Evolutionary conservation across 345 rosid genomes (phyloP).

Genomic region (Excoecaria agallocha): DNA sequence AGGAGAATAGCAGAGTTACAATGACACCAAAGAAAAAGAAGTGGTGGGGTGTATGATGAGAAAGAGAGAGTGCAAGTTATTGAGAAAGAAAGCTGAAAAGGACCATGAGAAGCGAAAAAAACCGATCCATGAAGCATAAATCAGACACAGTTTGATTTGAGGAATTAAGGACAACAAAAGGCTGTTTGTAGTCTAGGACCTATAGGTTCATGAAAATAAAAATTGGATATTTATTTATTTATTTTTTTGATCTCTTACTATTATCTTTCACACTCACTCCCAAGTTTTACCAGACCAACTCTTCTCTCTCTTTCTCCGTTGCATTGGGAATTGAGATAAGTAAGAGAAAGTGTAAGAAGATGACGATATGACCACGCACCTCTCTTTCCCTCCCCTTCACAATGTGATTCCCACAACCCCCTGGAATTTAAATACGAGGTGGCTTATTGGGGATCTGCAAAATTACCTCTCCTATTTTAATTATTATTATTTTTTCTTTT

Average conservation of each 20-base stretch:
- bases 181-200: neutral
- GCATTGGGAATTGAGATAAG: conserved; percentile 37
- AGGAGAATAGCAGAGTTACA: conserved; percentile 12
- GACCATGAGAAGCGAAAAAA: conserved; percentile 26
- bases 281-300: conserved; percentile 32
- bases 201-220: too few species aligned
- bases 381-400: neutral
- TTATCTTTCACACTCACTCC: conserved; percentile 34
- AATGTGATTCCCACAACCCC: conserved; percentile 24
- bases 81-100: conserved; percentile 11
- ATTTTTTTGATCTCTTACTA: neutral
- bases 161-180: conserved; percentile 13
- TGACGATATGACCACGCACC: conserved; percentile 43
- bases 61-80: neutral
- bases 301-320: neutral
- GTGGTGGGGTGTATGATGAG: neutral
- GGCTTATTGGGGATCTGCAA: conserved; percentile 48
- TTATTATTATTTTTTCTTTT: too few species aligned
- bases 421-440: conserved; percentile 16
- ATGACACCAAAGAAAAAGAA: conserved; percentile 13
- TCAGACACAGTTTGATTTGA: conserved; percentile 18
- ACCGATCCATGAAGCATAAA: conserved; percentile 45
- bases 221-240: neutral
- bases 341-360: conserved; percentile 17
- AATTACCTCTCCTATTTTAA: conserved; percentile 1